A percentile compares a stretch with the other conserved stretches of the same genome.
Evolutionary conservation across 1,139 yeast species (phyloP).

Genomic region (Lodderomyces jiufengensis): DNA sequence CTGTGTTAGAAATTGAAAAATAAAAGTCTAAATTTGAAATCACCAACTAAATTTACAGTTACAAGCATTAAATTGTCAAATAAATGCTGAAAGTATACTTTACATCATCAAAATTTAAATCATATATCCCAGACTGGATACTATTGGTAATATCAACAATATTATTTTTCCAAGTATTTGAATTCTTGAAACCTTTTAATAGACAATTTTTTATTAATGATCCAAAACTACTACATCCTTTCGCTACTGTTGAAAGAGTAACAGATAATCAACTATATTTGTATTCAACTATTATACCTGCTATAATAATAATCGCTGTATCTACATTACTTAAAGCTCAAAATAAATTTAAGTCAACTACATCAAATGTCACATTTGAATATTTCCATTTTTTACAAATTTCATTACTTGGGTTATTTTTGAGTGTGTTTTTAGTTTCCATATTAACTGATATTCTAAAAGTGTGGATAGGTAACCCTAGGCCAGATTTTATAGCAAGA

Average conservation of each 20-base stretch:
- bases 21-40: too few relatives aligned
- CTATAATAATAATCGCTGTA: conserved; percentile 14
- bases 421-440: conserved; percentile 19
- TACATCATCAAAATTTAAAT: conserved; percentile 15
- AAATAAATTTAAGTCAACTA: too few relatives aligned
- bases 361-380: neutral
- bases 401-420: conserved; percentile 22
- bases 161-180: conserved; percentile 33
- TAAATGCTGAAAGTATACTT: conserved; percentile 12
- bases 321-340: conserved; percentile 6
- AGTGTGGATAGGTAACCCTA: conserved; percentile 45
- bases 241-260: conserved; percentile 42
- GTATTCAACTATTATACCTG: conserved; percentile 23
- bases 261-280: conserved; percentile 26
- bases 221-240: conserved; percentile 42
- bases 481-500: conserved; percentile 44
- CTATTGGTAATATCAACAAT: conserved; percentile 24
- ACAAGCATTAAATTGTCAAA: too few relatives aligned
- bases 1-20: too few relatives aligned
- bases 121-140: conserved; percentile 34
- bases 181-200: conserved; percentile 35
- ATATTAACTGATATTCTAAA: conserved; percentile 40
- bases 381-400: conserved; percentile 20
- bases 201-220: conserved; percentile 36
- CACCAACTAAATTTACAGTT: too few relatives aligned